phyloP scores from a whole-genome alignment of 805 yeast species.

The Teunomyces gatunensis region DNA sequence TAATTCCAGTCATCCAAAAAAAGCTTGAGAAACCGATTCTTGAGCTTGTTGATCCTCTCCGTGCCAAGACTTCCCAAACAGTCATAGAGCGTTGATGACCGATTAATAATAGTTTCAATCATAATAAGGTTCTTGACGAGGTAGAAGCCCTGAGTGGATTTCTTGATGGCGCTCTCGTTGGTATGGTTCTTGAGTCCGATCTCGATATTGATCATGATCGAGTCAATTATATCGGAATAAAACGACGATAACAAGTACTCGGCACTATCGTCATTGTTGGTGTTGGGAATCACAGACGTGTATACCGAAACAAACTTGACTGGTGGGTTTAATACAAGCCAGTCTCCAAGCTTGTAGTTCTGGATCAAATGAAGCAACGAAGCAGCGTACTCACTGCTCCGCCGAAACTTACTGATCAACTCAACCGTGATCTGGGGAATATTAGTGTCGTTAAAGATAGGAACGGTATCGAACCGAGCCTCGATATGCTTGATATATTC shows the following conservation, averaged over 20 bases:
- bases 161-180: slow-evolving; percentile 23
- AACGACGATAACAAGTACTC: slow-evolving; percentile 59
- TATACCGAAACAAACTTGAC: slow-evolving; percentile 46
- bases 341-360: slow-evolving; percentile 53
- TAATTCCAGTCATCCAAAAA: slow-evolving; percentile 79
- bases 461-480: slow-evolving; percentile 42
- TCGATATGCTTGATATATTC: slow-evolving; percentile 60
- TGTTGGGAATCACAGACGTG: slow-evolving; percentile 46
- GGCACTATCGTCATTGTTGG: slow-evolving; percentile 36
- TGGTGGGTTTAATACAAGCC: slow-evolving; percentile 65
- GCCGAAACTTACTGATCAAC: slow-evolving; percentile 62
- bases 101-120: slow-evolving; percentile 68
- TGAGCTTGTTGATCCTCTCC: slow-evolving; percentile 62
- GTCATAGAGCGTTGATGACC: slow-evolving; percentile 50
- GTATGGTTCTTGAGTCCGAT: slow-evolving; percentile 46
- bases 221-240: slow-evolving; percentile 76
- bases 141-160: slow-evolving; percentile 63
- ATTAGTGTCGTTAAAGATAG: slow-evolving; percentile 64
- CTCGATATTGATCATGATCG: slow-evolving; percentile 63
- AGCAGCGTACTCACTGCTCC: slow-evolving; percentile 58
- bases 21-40: slow-evolving; percentile 68
- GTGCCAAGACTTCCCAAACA: slow-evolving; percentile 59
- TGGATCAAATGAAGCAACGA: slow-evolving; percentile 52
- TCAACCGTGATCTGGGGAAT: slow-evolving; percentile 74
- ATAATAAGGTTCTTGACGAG: slow-evolving; percentile 68